phyloP scores from a whole-genome alignment of 208 protist genomes.

The Leishmania tropica region DNA sequence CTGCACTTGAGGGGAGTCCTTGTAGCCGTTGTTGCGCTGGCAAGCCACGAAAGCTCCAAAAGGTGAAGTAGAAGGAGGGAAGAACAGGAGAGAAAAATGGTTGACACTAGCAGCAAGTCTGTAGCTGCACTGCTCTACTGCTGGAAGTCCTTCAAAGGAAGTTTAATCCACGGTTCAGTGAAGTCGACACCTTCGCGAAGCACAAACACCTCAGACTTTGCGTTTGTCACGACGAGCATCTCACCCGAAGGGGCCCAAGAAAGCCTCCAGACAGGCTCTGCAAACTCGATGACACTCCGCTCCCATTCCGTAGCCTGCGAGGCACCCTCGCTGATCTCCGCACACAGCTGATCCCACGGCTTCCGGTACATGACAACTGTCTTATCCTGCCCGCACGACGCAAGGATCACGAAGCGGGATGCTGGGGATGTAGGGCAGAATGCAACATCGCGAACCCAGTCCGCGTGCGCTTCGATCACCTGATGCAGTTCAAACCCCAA shows the following conservation, averaged over 20 bases:
- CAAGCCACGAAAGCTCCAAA: neutral
- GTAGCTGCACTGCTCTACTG: constrained; percentile 14
- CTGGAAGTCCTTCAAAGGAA: constrained; percentile 71
- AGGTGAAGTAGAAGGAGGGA: neutral
- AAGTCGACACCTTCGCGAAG: constrained; percentile 72
- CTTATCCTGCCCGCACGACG: constrained; percentile 78
- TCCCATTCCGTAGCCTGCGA: constrained; percentile 58
- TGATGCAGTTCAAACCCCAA: constrained; percentile 52
- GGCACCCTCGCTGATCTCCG: constrained; percentile 18
- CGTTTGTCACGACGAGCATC: constrained; percentile 78
- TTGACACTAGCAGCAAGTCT: neutral
- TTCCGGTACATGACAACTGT: constrained; percentile 77
- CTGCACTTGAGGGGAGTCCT: neutral
- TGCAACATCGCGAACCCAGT: constrained; percentile 83
- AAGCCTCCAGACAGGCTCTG: constrained; percentile 79
- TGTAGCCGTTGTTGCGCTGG: neutral
- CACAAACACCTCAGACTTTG: constrained; percentile 69
- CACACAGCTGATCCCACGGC: constrained; percentile 65
- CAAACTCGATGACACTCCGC: constrained; percentile 59
- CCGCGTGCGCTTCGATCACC: constrained; percentile 49
- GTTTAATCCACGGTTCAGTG: constrained; percentile 78
- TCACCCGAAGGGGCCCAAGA: constrained; percentile 78
- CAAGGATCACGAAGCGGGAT: constrained; percentile 58
- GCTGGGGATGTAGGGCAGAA: constrained; percentile 68
- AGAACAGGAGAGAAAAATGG: neutral